Base-by-base conservation (phyloP, 192 early-diverging fungal genomes). In the Entomortierella lignicola region DNA sequence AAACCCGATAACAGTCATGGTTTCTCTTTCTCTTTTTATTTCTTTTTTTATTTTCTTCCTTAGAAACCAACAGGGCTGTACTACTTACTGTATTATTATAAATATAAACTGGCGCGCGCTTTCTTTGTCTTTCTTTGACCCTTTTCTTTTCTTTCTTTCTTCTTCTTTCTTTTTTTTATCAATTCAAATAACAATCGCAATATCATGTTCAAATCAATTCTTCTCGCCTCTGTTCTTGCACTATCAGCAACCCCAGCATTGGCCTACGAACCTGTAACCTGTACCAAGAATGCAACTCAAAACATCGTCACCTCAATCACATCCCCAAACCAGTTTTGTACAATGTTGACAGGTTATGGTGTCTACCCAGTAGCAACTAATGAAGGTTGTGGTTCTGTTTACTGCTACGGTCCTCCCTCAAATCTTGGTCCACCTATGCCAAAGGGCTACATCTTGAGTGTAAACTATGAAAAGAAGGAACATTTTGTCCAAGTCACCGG, bases 401-500 rank as follows among this genome's bases (percentile, higher is more conserved):
- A 66, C 58, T 74, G 72, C 25, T 62, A 74, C 13, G 72, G 72
- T 5, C 39, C 63, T 5, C 12, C 55, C 8, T 60, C 72, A 4
- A 44, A 60, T 3, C 15, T 52, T 0, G 64, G 72, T n/a, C 72
- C 56, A 26, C 61, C 57, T 4, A 74, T 66, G 63, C 72, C 63
- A 17, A 30, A 56, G 26, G 57, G 57, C 0, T 74, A 74, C 44
- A 72, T 72, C 37, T 55, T 72, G 8, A 58, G 54, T 32, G 53
- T 55, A 43, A 72, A 63, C 61, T 72, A 72, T 18, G 34, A 29
- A 10, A 20, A 25, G 5, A 61, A 34, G 2, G 34, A 44, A 30
- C 63, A 52, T 47, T 81, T 63, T 56, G 44, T 54, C 34, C 81
- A 82, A 34, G 72, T 77, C 17, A 82, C 72, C 30, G 81, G 81